phyloP scores from a whole-genome alignment of 1,284 basidiomycete species.

The Sutorius eximius region DNA sequence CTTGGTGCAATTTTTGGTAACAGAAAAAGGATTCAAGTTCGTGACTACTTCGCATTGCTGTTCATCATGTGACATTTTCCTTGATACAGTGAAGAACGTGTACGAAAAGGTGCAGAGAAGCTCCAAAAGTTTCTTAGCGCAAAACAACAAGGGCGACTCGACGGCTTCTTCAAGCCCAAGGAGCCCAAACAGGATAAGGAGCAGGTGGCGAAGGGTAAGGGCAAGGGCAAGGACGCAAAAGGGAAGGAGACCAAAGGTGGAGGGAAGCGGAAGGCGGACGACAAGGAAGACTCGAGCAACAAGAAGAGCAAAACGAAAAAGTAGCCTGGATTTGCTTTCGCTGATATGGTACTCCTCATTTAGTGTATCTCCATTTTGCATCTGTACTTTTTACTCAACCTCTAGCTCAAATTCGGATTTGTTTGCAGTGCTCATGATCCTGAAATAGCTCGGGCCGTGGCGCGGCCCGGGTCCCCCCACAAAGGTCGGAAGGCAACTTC shows the following conservation, averaged over 20 bases:
- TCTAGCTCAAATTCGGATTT: too few species aligned
- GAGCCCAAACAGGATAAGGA: conserved; percentile 43
- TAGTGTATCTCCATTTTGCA: conserved; percentile 13
- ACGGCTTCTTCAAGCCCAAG: conserved; percentile 87
- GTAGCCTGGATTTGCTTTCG: conserved; percentile 7
- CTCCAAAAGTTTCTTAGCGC: conserved; percentile 83
- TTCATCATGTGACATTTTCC: conserved; percentile 2
- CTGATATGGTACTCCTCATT: not conserved
- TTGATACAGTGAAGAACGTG: conserved; percentile 83
- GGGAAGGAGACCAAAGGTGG: conserved; percentile 39
- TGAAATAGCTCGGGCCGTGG: not conserved
- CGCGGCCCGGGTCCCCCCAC: not conserved
- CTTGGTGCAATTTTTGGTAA: conserved; percentile 91
- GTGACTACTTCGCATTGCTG: conserved; percentile 6
- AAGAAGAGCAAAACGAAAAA: conserved; percentile 38
- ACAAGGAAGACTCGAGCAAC: conserved; percentile 29
- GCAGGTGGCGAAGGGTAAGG: conserved; percentile 41
- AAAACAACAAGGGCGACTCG: conserved; percentile 95
- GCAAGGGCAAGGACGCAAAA: conserved; percentile 33
- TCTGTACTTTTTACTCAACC: conserved; percentile 19
- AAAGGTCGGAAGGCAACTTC: not conserved
- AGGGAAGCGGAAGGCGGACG: conserved; percentile 62
- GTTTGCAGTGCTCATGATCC: too few species aligned
- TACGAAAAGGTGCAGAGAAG: conserved; percentile 94
- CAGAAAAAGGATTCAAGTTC: conserved; percentile 96